Evolutionary conservation across 139 green algal genomes (phyloP), one percentile per base, ranked within the genome.

Genomic region (Picochlorum sp.): DNA sequence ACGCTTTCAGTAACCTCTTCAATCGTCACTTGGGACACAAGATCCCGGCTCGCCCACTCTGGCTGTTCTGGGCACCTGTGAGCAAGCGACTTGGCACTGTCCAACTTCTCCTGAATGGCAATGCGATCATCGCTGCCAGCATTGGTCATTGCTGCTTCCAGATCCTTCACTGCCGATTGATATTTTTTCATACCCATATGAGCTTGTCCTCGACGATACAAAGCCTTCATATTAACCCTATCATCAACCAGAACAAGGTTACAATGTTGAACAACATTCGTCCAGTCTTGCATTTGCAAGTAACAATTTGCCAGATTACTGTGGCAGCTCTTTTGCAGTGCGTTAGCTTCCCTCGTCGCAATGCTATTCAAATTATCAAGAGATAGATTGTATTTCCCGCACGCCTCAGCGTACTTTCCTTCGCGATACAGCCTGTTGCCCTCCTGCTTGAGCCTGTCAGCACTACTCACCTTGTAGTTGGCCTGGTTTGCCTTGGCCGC

Each of bases 221-320:
- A 55, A 37, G 70, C 70, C 53, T 78, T 78, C 39, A 63, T 57
- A 50, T 78, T 78, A 41, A 20, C 20, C 2, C 20, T 16, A 32
- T 78, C 70, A 22, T 20, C 30, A 47, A 47, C 29, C 52, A 78
- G 39, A 35, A 78, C 70, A 32, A 31, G 41, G 30, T 31, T 28
- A 44, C 61, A 70, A 25, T 33, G 8, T 14, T 22, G 14, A 2
- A 68, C 33, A 25, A 50, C 65, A 10, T 44, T 24, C 20, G 57
- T 24, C 52, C 57, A 78, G 7, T 57, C 3, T 28, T 31, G 32
- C 25, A 65, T 50, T 26, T 78, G 65, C 32, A 78, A 60, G 31
- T 60, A 40, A 55, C 70, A 78, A 29, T 14, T 57, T 30, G 55
- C 55, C 49, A 78, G 55, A 61, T 78, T 78, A 33, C 33, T 59